A percentile compares a stretch with the other conserved stretches of the same genome.
phyloP scores from a whole-genome alignment of 108 stramenopile species.

The Cyclotella sp. region DNA sequence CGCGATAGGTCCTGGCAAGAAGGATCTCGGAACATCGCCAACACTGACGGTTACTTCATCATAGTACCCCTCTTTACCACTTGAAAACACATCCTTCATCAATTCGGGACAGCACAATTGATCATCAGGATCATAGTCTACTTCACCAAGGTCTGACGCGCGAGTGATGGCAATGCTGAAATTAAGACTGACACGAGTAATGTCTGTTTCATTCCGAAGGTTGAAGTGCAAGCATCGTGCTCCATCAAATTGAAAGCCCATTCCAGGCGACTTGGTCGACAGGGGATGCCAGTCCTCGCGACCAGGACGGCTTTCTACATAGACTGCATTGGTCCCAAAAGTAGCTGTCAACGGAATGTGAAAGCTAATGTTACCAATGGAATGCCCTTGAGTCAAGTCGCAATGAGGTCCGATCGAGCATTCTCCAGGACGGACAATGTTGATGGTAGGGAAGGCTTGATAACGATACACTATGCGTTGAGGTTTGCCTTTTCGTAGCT shows the following conservation, averaged over 20 bases:
- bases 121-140: constrained; percentile 53
- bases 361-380: constrained; percentile 68
- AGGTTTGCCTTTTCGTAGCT: constrained; percentile 43
- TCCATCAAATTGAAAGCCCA: constrained; percentile 78
- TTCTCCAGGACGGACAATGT: constrained; percentile 69
- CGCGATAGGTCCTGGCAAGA: constrained; percentile 53
- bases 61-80: constrained; percentile 61
- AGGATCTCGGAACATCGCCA: constrained; percentile 39
- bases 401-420: constrained; percentile 70
- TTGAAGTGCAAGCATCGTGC: constrained; percentile 75
- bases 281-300: constrained; percentile 80
- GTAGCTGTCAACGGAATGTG: constrained; percentile 75
- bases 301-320: constrained; percentile 72
- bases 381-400: constrained; percentile 66
- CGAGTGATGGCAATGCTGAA: constrained; percentile 71
- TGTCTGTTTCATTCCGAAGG: constrained; percentile 70
- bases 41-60: constrained; percentile 72
- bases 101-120: constrained; percentile 52
- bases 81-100: constrained; percentile 60
- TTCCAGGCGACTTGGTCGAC: constrained; percentile 58
- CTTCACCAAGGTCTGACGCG: constrained; percentile 15
- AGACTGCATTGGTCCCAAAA: constrained; percentile 69
- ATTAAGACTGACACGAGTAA: constrained; percentile 73
- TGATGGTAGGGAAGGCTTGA: constrained; percentile 78
- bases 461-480: constrained; percentile 64